Percentiles rank a stretch among this genome's conserved stretches.
Conservation (phyloP, 306 rosid genomes). For the Trichosanthes cucumerina region DNA sequence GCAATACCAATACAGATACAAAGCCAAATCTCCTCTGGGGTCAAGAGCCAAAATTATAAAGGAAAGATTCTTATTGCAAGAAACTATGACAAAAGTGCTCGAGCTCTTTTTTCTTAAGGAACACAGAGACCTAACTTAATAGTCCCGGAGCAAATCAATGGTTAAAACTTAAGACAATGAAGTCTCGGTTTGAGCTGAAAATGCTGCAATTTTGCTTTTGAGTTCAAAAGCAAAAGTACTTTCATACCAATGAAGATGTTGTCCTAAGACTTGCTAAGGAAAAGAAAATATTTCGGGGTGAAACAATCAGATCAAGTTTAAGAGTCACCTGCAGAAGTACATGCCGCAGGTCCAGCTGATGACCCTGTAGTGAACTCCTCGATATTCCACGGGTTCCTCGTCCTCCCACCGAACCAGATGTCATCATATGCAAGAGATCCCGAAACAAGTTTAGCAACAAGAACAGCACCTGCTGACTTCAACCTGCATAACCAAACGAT, state of each 20-base stretch:
- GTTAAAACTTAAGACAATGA: not conserved
- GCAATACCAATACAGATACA: not conserved
- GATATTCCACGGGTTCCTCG: conserved; percentile 77
- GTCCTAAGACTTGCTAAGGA: not conserved
- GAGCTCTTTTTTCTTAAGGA: not conserved
- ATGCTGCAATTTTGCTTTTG: not conserved
- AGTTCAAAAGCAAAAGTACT: not conserved
- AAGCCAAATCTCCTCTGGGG: not conserved
- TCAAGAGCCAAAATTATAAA: not conserved
- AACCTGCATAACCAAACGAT: conserved; percentile 23
- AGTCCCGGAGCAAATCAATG: not conserved
- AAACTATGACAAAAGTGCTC: not conserved
- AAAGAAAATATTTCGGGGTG: not conserved
- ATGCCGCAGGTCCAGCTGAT: conserved; percentile 76
- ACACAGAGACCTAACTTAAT: not conserved
- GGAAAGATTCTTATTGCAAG: not conserved
- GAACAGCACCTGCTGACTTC: conserved; percentile 60
- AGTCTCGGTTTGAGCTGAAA: not conserved
- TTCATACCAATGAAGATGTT: not conserved
- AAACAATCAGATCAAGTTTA: not conserved
- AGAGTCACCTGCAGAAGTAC: conserved; percentile 55
- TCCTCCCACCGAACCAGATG: conserved; percentile 79
- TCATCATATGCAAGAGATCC: conserved; percentile 80
- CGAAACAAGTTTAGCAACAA: conserved; percentile 71
- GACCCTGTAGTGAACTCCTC: conserved; percentile 68